Conservation (phyloP, 176 grass and related monocot species). For the Oryza australiensis region DNA sequence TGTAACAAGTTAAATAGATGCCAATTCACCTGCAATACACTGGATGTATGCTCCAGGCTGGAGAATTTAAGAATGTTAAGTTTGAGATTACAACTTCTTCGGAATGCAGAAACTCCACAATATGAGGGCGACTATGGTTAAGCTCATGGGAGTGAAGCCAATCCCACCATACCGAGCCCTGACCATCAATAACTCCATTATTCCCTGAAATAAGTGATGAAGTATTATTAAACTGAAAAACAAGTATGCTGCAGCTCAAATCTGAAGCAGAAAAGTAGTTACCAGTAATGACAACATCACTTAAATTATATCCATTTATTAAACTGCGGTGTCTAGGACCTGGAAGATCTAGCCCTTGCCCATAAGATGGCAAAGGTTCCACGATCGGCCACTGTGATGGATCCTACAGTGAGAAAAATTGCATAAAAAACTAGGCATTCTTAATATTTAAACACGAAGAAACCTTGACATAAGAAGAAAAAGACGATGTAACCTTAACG, state of each 20-base stretch:
- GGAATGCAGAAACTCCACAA: constrained; percentile 73
- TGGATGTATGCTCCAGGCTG: constrained; percentile 93
- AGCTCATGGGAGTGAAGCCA: constrained; percentile 60
- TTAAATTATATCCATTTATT: constrained; percentile 83
- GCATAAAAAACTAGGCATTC: constrained; percentile 1
- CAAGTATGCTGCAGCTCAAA: neutral
- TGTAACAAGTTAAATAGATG: constrained; percentile 2
- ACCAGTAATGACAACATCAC: constrained; percentile 84
- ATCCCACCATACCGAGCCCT: constrained; percentile 87
- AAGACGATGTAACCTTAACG: constrained; percentile 1
- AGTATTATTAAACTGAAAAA: neutral
- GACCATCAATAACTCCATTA: constrained; percentile 76
- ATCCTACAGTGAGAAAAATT: constrained; percentile 50
- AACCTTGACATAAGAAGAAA: neutral
- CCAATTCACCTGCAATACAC: constrained; percentile 66
- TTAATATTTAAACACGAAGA: constrained; percentile 18
- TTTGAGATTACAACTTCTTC: constrained; percentile 75
- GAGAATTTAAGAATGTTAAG: constrained; percentile 78
- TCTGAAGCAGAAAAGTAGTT: constrained; percentile 27
- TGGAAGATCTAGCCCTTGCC: constrained; percentile 76
- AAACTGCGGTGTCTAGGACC: constrained; percentile 71
- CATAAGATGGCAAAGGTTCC: constrained; percentile 89
- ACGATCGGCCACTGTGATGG: constrained; percentile 75
- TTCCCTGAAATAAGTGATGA: constrained; percentile 50
- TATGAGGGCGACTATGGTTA: constrained; percentile 86